Evolutionary conservation across 2,329 filamentous ascomycete species (phyloP).

Genomic region (Dendryphion nanum): DNA sequence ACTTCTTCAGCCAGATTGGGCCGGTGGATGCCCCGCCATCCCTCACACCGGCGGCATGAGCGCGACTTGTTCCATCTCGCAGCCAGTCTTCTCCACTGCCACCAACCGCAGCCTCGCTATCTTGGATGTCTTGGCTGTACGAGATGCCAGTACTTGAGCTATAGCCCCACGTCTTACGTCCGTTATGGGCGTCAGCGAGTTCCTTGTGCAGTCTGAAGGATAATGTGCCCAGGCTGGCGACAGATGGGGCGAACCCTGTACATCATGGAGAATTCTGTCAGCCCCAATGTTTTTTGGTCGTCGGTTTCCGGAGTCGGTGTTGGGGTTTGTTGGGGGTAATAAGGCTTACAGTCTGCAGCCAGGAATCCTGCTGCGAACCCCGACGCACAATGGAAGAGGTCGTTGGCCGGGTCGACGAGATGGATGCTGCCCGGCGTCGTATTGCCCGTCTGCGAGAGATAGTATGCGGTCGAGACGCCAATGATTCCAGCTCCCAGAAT

Average conservation of each 20-base stretch:
- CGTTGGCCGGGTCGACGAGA: slow-evolving; percentile 56
- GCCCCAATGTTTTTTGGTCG: neutral
- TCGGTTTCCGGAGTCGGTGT: neutral
- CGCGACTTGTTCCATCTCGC: slow-evolving; percentile 61
- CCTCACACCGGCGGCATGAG: slow-evolving; percentile 47
- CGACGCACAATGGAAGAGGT: slow-evolving; percentile 71
- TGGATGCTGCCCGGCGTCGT: slow-evolving; percentile 51
- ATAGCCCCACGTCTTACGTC: slow-evolving; percentile 60
- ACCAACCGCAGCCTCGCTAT: slow-evolving; percentile 40
- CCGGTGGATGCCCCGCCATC: slow-evolving; percentile 31
- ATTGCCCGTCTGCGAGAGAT: slow-evolving; percentile 53
- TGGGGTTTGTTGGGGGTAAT: neutral
- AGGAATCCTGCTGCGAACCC: slow-evolving; percentile 74
- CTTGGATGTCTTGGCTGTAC: slow-evolving; percentile 57
- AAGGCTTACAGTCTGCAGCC: slow-evolving; percentile 61
- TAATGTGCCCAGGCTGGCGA: slow-evolving; percentile 61
- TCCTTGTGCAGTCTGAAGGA: slow-evolving; percentile 68
- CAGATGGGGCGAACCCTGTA: slow-evolving; percentile 56
- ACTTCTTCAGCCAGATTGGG: slow-evolving; percentile 60
- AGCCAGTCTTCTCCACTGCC: slow-evolving; percentile 65
- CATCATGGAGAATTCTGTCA: neutral
- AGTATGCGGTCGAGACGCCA: slow-evolving; percentile 56
- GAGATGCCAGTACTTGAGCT: slow-evolving; percentile 55
- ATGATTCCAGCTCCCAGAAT: slow-evolving; percentile 48
- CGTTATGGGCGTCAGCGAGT: slow-evolving; percentile 61